phyloP scores from a whole-genome alignment of 352 stramenopile species.

The Phytophthora ramorum region DNA sequence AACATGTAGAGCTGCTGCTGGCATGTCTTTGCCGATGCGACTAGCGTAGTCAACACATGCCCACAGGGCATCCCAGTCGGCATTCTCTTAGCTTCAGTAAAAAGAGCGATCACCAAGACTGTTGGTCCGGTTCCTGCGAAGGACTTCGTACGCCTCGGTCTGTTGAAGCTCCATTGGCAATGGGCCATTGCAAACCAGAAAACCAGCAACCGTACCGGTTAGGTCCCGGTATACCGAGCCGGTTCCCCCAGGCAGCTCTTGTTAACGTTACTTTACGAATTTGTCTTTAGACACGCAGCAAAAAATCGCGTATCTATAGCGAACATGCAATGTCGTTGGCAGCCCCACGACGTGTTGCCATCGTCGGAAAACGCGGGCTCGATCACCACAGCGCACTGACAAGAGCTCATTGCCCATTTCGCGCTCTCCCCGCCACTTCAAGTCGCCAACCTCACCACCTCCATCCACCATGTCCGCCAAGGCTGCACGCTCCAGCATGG shows the following conservation, averaged over 20 bases:
- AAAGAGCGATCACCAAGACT: constrained; percentile 4
- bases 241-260: neutral
- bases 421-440: neutral
- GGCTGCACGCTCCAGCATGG: constrained; percentile 39
- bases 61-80: neutral
- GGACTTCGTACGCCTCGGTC: too few relatives aligned
- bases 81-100: constrained; percentile 3
- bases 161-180: neutral
- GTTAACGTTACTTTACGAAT: constrained; percentile 17
- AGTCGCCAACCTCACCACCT: constrained; percentile 2
- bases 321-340: neutral
- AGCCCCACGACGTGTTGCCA: neutral
- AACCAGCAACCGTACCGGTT: neutral
- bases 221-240: neutral
- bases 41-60: neutral
- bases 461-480: constrained; percentile 33
- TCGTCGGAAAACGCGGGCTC: neutral
- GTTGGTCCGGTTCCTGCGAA: too few relatives aligned
- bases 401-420: constrained; percentile 27
- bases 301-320: constrained; percentile 17
- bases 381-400: neutral
- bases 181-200: too few relatives aligned
- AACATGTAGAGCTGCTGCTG: too few relatives aligned
- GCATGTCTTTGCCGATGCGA: constrained; percentile 8
- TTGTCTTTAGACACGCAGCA: constrained; percentile 7